These are phyloP conservation scores for Gynostemma pentaphyllum DNA, from an alignment of 306 rosid genomes.

Conservation along the genomic window DNA sequence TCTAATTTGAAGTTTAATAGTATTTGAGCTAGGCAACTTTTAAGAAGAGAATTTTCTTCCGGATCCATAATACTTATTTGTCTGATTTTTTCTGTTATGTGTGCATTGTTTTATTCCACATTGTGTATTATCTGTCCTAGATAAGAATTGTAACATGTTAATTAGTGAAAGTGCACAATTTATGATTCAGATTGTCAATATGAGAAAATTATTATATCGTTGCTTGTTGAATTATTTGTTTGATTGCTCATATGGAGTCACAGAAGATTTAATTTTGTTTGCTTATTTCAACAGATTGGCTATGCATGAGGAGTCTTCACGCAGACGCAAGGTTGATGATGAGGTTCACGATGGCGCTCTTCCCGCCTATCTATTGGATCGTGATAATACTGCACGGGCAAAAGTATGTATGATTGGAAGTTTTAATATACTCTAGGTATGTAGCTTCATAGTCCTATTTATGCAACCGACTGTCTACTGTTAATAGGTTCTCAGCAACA, in stretches of 20 bases:
- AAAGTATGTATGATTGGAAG: conserved; percentile 30
- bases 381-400: conserved; percentile 71
- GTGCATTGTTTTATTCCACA: too few species aligned
- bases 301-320: conserved; percentile 79
- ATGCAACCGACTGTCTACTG: conserved; percentile 8
- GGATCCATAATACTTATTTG: too few species aligned
- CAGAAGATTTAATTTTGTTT: neutral
- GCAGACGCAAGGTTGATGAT: conserved; percentile 74
- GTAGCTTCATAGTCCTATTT: neutral
- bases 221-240: neutral
- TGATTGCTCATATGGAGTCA: too few species aligned
- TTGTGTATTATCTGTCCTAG: too few species aligned
- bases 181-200: too few species aligned
- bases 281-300: conserved; percentile 38
- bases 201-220: neutral
- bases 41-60: too few species aligned
- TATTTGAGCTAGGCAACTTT: too few species aligned
- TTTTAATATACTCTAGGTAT: neutral
- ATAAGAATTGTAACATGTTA: too few species aligned
- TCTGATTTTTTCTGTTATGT: too few species aligned
- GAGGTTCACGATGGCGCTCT: conserved; percentile 73
- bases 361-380: conserved; percentile 79
- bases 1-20: too few species aligned
- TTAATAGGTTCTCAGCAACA: conserved; percentile 71
- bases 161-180: too few species aligned